Percentiles rank a stretch among this genome's conserved stretches.
Conservation (phyloP, 306 rosid species). For the Acacia crassicarpa region DNA sequence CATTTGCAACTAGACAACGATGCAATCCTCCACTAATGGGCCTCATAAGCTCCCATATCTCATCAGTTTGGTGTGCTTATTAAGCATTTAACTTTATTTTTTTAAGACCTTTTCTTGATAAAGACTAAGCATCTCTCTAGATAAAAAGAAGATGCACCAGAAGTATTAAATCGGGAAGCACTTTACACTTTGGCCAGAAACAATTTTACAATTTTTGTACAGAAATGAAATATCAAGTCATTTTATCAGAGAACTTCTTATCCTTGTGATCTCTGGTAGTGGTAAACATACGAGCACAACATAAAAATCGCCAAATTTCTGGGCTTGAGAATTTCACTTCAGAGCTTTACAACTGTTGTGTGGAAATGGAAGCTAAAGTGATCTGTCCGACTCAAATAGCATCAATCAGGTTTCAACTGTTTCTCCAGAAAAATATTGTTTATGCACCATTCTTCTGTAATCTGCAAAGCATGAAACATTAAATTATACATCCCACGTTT, state of each 20-base stretch:
- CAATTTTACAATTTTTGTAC: conserved; percentile 29
- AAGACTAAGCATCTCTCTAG: background rate
- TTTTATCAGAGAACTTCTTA: conserved; percentile 10
- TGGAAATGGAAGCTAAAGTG: conserved; percentile 12
- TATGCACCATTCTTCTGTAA: conserved; percentile 84
- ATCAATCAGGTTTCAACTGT: conserved; percentile 65
- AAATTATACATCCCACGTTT: background rate
- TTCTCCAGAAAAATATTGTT: conserved; percentile 78
- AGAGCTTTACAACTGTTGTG: conserved; percentile 35
- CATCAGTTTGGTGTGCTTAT: background rate
- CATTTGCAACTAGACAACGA: background rate
- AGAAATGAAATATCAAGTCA: conserved; percentile 23
- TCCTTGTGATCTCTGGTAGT: conserved; percentile 27
- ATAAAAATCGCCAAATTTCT: conserved; percentile 20
- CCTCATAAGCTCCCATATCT: background rate
- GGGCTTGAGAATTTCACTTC: conserved; percentile 27
- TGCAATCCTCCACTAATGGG: background rate
- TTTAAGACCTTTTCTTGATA: too few relatives aligned
- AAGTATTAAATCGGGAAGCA: background rate
- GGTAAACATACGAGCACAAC: conserved; percentile 27
- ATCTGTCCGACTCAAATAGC: conserved; percentile 4
- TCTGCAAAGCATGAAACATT: conserved; percentile 45
- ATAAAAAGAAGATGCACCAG: background rate
- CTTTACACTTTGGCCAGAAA: conserved; percentile 12
- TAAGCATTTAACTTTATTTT: too few relatives aligned